These are phyloP conservation scores for Alternaria metachromatica DNA, from an alignment of 2,329 filamentous ascomycete species.

Conservation along the genomic window DNA sequence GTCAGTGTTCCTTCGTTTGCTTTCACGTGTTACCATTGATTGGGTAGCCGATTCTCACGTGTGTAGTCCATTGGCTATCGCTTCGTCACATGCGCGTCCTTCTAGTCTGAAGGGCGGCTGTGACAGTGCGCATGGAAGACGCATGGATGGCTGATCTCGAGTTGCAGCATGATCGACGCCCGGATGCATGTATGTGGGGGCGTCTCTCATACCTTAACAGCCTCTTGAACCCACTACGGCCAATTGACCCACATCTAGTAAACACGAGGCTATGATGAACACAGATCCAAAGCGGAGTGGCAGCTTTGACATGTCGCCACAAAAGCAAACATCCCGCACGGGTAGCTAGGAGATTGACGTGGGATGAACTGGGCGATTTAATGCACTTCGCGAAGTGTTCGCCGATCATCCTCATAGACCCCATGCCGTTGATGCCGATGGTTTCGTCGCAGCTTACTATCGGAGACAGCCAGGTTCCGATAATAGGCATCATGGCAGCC, in stretches of 20 bases:
- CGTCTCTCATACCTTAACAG: not conserved
- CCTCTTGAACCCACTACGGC: not conserved
- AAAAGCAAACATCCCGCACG: slow-evolving; percentile 2
- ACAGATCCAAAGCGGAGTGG: not conserved
- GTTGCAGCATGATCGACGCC: slow-evolving; percentile 15
- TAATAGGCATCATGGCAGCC: not conserved
- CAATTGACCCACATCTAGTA: slow-evolving; percentile 12
- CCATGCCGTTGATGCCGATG: not conserved
- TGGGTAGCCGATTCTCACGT: slow-evolving; percentile 22
- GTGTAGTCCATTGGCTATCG: slow-evolving; percentile 20
- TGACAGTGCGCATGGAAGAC: slow-evolving; percentile 5
- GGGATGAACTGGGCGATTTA: not conserved
- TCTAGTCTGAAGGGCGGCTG: slow-evolving; percentile 13
- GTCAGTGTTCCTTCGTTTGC: not conserved
- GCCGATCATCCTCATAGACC: not conserved
- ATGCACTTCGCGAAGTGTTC: not conserved
- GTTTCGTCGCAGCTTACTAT: not conserved
- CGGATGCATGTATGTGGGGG: slow-evolving; percentile 5
- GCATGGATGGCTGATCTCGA: slow-evolving; percentile 4
- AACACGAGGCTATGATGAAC: slow-evolving; percentile 8
- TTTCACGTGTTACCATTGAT: slow-evolving; percentile 9
- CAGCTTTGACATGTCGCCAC: not conserved
- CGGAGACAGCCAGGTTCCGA: not conserved
- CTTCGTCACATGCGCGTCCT: slow-evolving; percentile 17
- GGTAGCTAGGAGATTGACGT: not conserved